Evolutionary conservation across 768 basidiomycete species (phyloP), one percentile per base, ranked within the genome.

Genomic region (Suillus sp.): DNA sequence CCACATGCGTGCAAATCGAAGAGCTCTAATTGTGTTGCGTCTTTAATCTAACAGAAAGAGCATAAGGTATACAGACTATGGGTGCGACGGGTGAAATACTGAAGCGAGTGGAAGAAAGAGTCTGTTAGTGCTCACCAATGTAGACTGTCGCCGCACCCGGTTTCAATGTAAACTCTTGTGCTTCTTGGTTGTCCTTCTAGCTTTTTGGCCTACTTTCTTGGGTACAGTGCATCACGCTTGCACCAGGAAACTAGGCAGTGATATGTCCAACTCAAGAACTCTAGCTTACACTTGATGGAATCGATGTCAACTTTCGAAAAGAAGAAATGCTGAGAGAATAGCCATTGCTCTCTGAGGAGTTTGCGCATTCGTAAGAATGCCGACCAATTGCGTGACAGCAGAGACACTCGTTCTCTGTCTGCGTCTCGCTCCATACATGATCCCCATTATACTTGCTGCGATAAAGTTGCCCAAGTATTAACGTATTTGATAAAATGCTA

Each of bases 281-380:
- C 50, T 20, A 32, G 43, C n/a, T 2, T 14, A 55, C 18, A 43
- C 2, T 1, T 37, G 3, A 47, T 4, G 3, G 2, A 10, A 60
- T 45, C 7, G n/a, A 8, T 32, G 61, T 38, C 11, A 59, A 67
- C 72, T 20, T 25, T 72, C 69, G 59, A 34, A 65, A 63, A 4
- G 72, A n/a, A n/a, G 71, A 48, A 74, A 66, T 22, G 59, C 34
- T n/a, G 62, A 62, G 27, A 71, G 62, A 27, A 71, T 59, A 47
- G 61, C 30, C 4, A 67, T 62, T 4, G 68, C 63, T 51, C 64
- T 69, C 58, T 72, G 68, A n/a, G 68, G 66, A 9, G 70, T 71
- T 62, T 66, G 47, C 35, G 13, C 34, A 18, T 47, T 60, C 51
- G 58, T 11, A n/a, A 43, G 56, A 4, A 65, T 64, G 2, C 53